These are phyloP conservation scores for Cladosporium sp. DNA, from an alignment of 2,329 filamentous ascomycete species.

Conservation along the genomic window DNA sequence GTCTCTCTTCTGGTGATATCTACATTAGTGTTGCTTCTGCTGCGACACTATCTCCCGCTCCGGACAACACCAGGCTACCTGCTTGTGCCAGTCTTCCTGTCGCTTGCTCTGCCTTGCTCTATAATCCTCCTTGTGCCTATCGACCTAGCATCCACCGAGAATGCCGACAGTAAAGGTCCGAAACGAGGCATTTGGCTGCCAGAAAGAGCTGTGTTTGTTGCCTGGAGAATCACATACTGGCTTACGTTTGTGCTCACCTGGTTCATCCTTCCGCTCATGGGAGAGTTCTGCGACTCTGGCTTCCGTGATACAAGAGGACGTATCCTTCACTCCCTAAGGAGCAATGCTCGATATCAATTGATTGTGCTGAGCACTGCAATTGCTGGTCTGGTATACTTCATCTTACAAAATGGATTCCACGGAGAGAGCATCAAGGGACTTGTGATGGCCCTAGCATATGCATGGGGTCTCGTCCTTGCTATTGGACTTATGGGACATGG, in stretches of 20 bases:
- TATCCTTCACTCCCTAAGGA: slow-evolving; percentile 76
- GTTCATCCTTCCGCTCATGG: slow-evolving; percentile 90
- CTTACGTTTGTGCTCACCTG: slow-evolving; percentile 92
- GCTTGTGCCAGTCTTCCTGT: slow-evolving; percentile 87
- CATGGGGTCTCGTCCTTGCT: slow-evolving; percentile 84
- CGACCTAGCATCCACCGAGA: slow-evolving; percentile 80
- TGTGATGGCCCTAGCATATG: slow-evolving; percentile 90
- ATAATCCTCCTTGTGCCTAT: slow-evolving; percentile 92
- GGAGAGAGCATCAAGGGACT: slow-evolving; percentile 72
- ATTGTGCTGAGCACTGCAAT: slow-evolving; percentile 68
- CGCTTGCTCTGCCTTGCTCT: slow-evolving; percentile 86
- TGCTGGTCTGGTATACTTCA: slow-evolving; percentile 76
- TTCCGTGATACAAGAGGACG: slow-evolving; percentile 81
- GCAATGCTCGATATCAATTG: slow-evolving; percentile 84
- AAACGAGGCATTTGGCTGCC: slow-evolving; percentile 84
- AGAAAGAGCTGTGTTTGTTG: slow-evolving; percentile 70
- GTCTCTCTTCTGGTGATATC: slow-evolving; percentile 71
- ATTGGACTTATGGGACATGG: slow-evolving; percentile 99
- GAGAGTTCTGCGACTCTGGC: slow-evolving; percentile 90
- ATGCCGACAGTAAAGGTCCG: slow-evolving; percentile 30
- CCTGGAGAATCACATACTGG: slow-evolving; percentile 97
- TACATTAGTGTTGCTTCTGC: slow-evolving; percentile 71
- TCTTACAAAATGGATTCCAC: slow-evolving; percentile 70
- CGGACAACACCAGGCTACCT: slow-evolving; percentile 88
- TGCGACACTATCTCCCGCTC: slow-evolving; percentile 85